Evolutionary conservation across 2,329 filamentous ascomycete species (phyloP).

Genomic region (Fusarium sp.): DNA sequence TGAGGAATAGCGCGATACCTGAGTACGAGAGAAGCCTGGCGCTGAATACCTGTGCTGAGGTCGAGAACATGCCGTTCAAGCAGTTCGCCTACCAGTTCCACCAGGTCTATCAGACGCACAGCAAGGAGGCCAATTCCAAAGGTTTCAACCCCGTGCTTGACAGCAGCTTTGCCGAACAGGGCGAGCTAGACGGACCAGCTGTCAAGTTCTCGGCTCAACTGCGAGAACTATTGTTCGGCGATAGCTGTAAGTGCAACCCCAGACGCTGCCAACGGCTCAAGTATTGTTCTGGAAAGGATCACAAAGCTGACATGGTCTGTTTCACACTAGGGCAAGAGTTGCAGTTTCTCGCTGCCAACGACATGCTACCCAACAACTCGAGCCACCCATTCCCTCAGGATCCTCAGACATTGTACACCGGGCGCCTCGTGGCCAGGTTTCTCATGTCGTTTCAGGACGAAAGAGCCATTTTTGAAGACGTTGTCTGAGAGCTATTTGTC

Average conservation of each 20-base stretch:
- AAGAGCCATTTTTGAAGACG: constrained; percentile 57
- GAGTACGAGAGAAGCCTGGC: constrained; percentile 56
- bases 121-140: constrained; percentile 58
- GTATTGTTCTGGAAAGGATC: constrained; percentile 21
- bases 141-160: constrained; percentile 68
- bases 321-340: constrained; percentile 49
- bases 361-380: constrained; percentile 58
- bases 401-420: constrained; percentile 62
- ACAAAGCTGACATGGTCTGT: constrained; percentile 31
- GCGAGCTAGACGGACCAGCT: constrained; percentile 59
- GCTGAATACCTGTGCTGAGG: constrained; percentile 59
- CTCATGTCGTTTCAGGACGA: constrained; percentile 65
- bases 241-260: constrained; percentile 55
- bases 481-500: constrained; percentile 24
- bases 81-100: constrained; percentile 71
- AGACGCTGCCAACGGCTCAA: not conserved
- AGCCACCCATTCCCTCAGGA: constrained; percentile 60
- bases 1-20: constrained; percentile 52
- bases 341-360: constrained; percentile 58
- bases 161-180: constrained; percentile 52
- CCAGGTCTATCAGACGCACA: constrained; percentile 68
- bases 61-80: constrained; percentile 69
- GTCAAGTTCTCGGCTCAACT: constrained; percentile 59
- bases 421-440: constrained; percentile 64
- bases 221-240: constrained; percentile 56